A percentile compares a stretch with the other conserved stretches of the same genome.
These are phyloP conservation scores for Botryosphaeria dothidea DNA, from an alignment of 2,329 filamentous ascomycete species.

Conservation along the genomic window DNA sequence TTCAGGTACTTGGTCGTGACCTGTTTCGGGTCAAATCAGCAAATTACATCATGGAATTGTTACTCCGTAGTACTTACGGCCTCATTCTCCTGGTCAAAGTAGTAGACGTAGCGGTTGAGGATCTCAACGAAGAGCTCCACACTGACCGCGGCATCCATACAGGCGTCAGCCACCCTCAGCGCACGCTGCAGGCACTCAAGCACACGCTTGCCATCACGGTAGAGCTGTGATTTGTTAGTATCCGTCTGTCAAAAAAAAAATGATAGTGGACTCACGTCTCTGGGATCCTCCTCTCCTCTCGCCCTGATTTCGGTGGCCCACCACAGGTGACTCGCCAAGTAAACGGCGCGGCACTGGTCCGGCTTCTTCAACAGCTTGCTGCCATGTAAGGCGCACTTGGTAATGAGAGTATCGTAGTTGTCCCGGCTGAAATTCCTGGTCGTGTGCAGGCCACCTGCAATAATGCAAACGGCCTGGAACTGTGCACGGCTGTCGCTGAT, in stretches of 20 bases:
- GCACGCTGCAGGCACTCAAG: constrained; percentile 95
- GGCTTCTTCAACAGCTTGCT: constrained; percentile 97
- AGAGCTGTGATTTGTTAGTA: constrained; percentile 60
- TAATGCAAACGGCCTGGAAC: constrained; percentile 95
- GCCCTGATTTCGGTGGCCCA: constrained; percentile 86
- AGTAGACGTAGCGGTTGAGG: constrained; percentile 96
- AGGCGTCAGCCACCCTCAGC: constrained; percentile 93
- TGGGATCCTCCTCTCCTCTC: constrained; percentile 77
- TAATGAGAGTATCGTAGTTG: constrained; percentile 98
- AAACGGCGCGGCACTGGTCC: constrained; percentile 95
- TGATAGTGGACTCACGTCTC: constrained; percentile 62
- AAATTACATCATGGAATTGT: too few species aligned
- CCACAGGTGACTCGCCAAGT: constrained; percentile 95
- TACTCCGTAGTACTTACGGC: constrained; percentile 69
- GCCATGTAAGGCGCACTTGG: constrained; percentile 93
- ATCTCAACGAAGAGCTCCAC: constrained; percentile 99
- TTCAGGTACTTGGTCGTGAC: constrained; percentile 98
- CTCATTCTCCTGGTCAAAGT: constrained; percentile 99
- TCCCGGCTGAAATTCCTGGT: constrained; percentile 91
- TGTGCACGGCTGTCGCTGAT: constrained; percentile 95
- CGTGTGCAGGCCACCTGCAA: constrained; percentile 84
- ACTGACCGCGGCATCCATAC: constrained; percentile 97
- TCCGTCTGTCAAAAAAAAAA: not conserved
- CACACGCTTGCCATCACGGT: constrained; percentile 95
- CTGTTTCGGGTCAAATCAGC: constrained; percentile 33